A percentile compares a stretch with the other conserved stretches of the same genome.
These are phyloP conservation scores for Aspergillus costaricaensis DNA, from an alignment of 2,329 filamentous ascomycete species.

Conservation along the genomic window DNA sequence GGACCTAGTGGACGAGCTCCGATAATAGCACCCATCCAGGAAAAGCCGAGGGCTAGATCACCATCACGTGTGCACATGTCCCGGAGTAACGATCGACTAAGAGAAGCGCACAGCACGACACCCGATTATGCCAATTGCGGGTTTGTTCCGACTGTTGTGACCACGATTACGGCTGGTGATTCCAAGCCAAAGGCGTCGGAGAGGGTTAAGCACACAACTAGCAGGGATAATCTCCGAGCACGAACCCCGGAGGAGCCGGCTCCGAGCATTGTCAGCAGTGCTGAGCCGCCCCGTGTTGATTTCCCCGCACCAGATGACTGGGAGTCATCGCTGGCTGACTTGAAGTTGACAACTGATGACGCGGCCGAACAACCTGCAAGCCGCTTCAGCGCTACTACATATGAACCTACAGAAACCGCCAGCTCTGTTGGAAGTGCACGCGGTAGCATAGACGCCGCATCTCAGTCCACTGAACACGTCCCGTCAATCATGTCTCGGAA, in stretches of 20 bases:
- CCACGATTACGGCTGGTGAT: constrained; percentile 35
- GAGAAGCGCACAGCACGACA: constrained; percentile 29
- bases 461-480: constrained; percentile 34
- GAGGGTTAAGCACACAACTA: constrained; percentile 19
- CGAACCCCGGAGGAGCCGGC: constrained; percentile 13
- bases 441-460: constrained; percentile 34
- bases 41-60: constrained; percentile 60
- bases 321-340: constrained; percentile 34
- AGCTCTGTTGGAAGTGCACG: constrained; percentile 33
- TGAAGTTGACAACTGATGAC: constrained; percentile 39
- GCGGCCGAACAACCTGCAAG: constrained; percentile 56
- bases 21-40: constrained; percentile 65
- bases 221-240: constrained; percentile 38
- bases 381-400: constrained; percentile 66
- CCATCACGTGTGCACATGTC: constrained; percentile 50
- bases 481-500: constrained; percentile 45
- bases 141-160: constrained; percentile 34
- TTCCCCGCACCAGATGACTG: constrained; percentile 31
- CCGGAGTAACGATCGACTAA: constrained; percentile 22
- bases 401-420: constrained; percentile 54
- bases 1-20: constrained; percentile 69
- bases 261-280: constrained; percentile 16
- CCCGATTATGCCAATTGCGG: constrained; percentile 30
- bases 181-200: constrained; percentile 13
- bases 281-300: constrained; percentile 26